A percentile compares a stretch with the other conserved stretches of the same genome.
Evolutionary conservation across 1,284 basidiomycete genomes (phyloP).

Genomic region (Ustilago cynodontis): DNA sequence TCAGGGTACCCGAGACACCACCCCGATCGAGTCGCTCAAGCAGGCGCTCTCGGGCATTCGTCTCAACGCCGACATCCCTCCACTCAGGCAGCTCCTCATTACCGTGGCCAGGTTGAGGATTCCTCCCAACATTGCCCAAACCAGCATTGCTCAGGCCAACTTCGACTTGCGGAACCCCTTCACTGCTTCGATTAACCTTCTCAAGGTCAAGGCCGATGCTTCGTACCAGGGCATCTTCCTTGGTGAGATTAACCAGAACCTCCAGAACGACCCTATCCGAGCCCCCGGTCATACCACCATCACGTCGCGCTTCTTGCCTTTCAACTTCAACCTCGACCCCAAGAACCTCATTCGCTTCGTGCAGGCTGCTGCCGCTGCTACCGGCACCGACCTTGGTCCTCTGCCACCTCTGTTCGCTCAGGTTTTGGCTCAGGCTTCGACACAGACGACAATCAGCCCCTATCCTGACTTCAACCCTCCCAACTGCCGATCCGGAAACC

Average conservation of each 20-base stretch:
- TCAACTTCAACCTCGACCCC: constrained; percentile 79
- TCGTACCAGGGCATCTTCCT: constrained; percentile 71
- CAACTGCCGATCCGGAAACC: constrained; percentile 75
- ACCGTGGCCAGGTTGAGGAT: constrained; percentile 67
- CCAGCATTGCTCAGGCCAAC: constrained; percentile 51
- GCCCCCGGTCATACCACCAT: constrained; percentile 77
- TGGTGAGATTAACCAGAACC: constrained; percentile 73
- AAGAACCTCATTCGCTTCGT: constrained; percentile 77
- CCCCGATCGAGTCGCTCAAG: constrained; percentile 77
- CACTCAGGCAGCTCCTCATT: constrained; percentile 78
- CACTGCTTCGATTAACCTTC: constrained; percentile 80
- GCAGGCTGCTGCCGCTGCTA: constrained; percentile 74
- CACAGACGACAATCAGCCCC: constrained; percentile 76
- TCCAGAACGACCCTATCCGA: constrained; percentile 74
- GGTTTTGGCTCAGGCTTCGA: constrained; percentile 75
- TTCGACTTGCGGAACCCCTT: constrained; percentile 78
- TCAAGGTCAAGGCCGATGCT: constrained; percentile 76
- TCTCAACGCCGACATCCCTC: constrained; percentile 78
- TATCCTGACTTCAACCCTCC: constrained; percentile 66
- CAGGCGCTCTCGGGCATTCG: constrained; percentile 77
- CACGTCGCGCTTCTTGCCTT: constrained; percentile 76
- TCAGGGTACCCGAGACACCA: constrained; percentile 75
- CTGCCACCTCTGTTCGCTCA: constrained; percentile 76
- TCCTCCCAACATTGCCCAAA: constrained; percentile 68
- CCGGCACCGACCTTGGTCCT: constrained; percentile 77